Conservation (phyloP, 1,139 yeast species). For the Eremothecium sinecaudum region DNA sequence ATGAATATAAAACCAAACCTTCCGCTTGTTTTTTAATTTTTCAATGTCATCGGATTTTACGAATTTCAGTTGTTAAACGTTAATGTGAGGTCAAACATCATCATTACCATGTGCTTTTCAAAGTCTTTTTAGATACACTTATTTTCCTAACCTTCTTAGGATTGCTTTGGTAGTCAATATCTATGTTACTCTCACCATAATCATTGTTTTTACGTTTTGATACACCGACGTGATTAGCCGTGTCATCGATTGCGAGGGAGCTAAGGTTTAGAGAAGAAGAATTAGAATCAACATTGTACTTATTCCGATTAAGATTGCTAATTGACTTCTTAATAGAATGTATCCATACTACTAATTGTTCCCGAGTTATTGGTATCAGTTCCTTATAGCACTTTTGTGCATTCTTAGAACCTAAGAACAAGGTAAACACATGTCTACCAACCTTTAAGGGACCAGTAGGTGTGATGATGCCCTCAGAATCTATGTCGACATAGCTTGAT, state of each 20-base stretch:
- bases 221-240: too few relatives aligned
- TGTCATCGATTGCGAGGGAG: conserved; percentile 16
- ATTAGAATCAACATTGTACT: conserved; percentile 2
- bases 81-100: too few relatives aligned
- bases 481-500: conserved; percentile 15
- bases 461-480: conserved; percentile 16
- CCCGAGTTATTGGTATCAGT: conserved; percentile 14
- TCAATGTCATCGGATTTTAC: too few relatives aligned
- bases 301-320: background rate
- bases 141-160: conserved; percentile 25
- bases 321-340: conserved; percentile 11
- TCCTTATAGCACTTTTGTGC: conserved; percentile 19
- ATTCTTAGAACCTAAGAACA: conserved; percentile 14
- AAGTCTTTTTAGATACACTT: conserved; percentile 28
- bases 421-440: conserved; percentile 13
- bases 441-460: conserved; percentile 12
- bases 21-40: too few relatives aligned
- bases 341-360: conserved; percentile 19
- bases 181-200: too few relatives aligned
- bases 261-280: conserved; percentile 16
- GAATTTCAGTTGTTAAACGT: too few relatives aligned
- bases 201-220: conserved; percentile 21
- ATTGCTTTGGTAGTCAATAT: conserved; percentile 11
- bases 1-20: too few relatives aligned
- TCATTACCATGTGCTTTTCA: conserved; percentile 27